These are phyloP conservation scores for Colletotrichum magnum DNA, from an alignment of 2,329 filamentous ascomycete species.

Conservation along the genomic window DNA sequence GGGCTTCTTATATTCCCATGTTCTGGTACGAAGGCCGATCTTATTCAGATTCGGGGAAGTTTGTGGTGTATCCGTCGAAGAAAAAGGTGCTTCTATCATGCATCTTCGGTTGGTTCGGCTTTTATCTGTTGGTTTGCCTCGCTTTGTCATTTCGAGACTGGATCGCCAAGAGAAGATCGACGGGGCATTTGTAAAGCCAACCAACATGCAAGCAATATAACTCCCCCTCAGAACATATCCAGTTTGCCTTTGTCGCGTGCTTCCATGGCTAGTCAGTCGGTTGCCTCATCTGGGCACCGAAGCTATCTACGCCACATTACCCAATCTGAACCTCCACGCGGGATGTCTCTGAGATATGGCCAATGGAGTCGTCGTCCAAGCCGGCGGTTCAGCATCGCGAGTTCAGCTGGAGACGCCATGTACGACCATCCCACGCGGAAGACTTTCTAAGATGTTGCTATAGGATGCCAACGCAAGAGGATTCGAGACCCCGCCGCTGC, in stretches of 20 bases:
- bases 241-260: too few species aligned
- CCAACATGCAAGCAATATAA: too few species aligned
- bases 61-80: background rate
- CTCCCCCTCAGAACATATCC: too few species aligned
- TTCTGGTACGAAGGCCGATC: background rate
- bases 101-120: background rate
- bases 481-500: constrained; percentile 19
- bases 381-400: background rate
- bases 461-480: background rate
- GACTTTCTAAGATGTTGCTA: too few species aligned
- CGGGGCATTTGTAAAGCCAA: too few species aligned
- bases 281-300: background rate
- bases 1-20: background rate
- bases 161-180: too few species aligned
- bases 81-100: background rate
- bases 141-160: too few species aligned
- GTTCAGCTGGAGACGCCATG: constrained; percentile 23
- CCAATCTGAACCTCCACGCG: background rate
- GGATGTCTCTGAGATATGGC: background rate
- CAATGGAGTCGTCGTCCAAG: background rate
- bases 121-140: background rate
- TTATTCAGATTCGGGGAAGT: too few species aligned
- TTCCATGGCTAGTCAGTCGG: too few species aligned
- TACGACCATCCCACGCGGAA: background rate
- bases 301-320: background rate